phyloP scores from a whole-genome alignment of 306 rosid species.

The Alnus glutinosa region DNA sequence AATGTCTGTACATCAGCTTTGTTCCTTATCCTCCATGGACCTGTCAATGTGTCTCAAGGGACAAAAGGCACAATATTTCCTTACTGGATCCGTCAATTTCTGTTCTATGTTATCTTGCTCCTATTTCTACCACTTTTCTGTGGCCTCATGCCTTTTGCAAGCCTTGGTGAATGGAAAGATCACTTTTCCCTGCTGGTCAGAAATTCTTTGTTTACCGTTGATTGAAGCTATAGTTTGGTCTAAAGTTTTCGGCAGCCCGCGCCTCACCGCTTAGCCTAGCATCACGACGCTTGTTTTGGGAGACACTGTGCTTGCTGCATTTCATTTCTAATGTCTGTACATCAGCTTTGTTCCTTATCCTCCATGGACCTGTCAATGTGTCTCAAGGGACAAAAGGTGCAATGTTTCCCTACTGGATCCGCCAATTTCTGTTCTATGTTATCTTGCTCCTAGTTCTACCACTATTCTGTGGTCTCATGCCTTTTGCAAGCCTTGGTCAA shows the following conservation, averaged over 20 bases:
- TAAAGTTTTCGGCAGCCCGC: neutral
- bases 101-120: conserved; percentile 47
- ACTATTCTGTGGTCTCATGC: conserved; percentile 68
- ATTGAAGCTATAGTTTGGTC: conserved; percentile 16
- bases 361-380: conserved; percentile 56
- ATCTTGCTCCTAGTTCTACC: conserved; percentile 58
- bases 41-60: conserved; percentile 36
- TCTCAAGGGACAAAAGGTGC: conserved; percentile 31
- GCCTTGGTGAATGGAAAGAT: conserved; percentile 70
- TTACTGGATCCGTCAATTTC: conserved; percentile 59
- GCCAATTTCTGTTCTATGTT: conserved; percentile 49
- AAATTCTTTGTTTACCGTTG: conserved; percentile 16
- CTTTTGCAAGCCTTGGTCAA: conserved; percentile 71
- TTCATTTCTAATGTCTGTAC: conserved; percentile 55
- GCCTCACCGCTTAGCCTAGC: too few relatives aligned
- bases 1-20: conserved; percentile 46
- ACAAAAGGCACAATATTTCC: conserved; percentile 32
- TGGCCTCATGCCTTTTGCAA: conserved; percentile 86
- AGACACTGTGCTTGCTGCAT: conserved; percentile 67
- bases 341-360: conserved; percentile 49
- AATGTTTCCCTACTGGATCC: conserved; percentile 56
- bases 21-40: conserved; percentile 64
- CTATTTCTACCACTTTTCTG: conserved; percentile 65
- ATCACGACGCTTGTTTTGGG: too few relatives aligned
- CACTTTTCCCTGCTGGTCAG: conserved; percentile 40